These are phyloP conservation scores for Hydnomerulius pinastri DNA, from an alignment of 768 basidiomycete genomes.

Conservation along the genomic window DNA sequence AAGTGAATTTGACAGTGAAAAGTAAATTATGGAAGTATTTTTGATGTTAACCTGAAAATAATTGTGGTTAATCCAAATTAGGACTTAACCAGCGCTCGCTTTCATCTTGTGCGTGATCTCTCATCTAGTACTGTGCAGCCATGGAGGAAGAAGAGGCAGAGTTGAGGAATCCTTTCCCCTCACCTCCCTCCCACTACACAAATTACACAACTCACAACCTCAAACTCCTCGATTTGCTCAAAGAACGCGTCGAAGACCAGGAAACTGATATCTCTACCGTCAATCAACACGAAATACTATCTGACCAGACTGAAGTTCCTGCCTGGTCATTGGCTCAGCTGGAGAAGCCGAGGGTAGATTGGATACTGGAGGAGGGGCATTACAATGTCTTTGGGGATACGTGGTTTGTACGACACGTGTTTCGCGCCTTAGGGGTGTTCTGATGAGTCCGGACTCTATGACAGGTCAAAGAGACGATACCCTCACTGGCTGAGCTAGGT, in stretches of 20 bases:
- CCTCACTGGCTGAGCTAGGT: slow-evolving; percentile 79
- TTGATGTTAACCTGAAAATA: neutral
- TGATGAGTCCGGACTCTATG: slow-evolving; percentile 8
- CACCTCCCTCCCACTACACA: slow-evolving; percentile 82
- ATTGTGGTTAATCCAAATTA: neutral
- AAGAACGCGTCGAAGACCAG: slow-evolving; percentile 47
- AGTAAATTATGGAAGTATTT: no score
- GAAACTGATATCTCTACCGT: slow-evolving; percentile 37
- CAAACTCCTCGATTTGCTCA: slow-evolving; percentile 61
- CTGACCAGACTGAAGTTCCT: slow-evolving; percentile 74
- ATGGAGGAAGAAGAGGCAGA: slow-evolving; percentile 71
- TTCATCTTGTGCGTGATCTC: neutral
- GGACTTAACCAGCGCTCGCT: neutral
- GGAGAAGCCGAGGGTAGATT: slow-evolving; percentile 86
- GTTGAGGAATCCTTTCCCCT: slow-evolving; percentile 85
- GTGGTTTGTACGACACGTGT: slow-evolving; percentile 71
- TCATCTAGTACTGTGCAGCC: neutral
- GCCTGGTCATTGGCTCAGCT: slow-evolving; percentile 76
- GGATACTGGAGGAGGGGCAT: slow-evolving; percentile 84
- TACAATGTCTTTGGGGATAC: slow-evolving; percentile 86
- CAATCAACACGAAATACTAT: slow-evolving; percentile 63
- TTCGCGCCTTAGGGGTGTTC: slow-evolving; percentile 12
- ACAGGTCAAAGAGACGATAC: slow-evolving; percentile 83
- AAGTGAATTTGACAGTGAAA: neutral
- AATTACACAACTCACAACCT: slow-evolving; percentile 79